Evolutionary conservation across 176 grass and related monocot species (phyloP), one percentile per base, ranked within the genome.

Genomic region (Zizania latifolia): DNA sequence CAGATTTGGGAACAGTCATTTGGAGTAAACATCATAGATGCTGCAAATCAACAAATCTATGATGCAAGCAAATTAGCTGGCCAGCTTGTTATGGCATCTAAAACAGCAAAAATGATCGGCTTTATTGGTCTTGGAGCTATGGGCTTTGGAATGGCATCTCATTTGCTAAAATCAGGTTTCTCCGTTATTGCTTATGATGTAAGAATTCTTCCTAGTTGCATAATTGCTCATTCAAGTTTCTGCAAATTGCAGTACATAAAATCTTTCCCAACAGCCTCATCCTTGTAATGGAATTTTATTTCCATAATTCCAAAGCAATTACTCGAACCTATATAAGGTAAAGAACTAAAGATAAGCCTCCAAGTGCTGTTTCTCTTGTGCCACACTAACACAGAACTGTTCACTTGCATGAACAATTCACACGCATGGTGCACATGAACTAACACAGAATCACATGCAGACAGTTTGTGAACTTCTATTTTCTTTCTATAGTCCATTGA

Each of bases 61-160:
- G 82, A 89, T 10, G 86, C 90, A 71, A 87, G 70, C 76, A 78
- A 85, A 56, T 86, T 93, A 72, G 90, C 90, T 46, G 75, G 84
- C 27, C 44, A 87, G 77, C 81, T 93, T 83, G 75, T 74, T 87
- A 38, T 54, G 76, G 78, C 70, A 82, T 86, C 86, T 37, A 91
- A 93, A 88, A 23, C 59, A 85, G 78, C 79, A 64, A 89, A 91
- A 54, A 89, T 56, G 78, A 75, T 97, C 77, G 94, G 94, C 38
- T 97, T 97, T 85, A 87, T 97, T 81, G 94, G 94, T 55, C 94
- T 97, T 72, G 94, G 94, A 85, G 94, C 94, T 58, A 97, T 97
- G 94, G 94, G 90, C 31, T 91, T 97, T 83, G 94, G 94, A 79
- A 97, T 97, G 94, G 94, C 88, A 58, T 84, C 86, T 61, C 94